phyloP scores from a whole-genome alignment of 768 basidiomycete species.

The Auriculariales sp. region DNA sequence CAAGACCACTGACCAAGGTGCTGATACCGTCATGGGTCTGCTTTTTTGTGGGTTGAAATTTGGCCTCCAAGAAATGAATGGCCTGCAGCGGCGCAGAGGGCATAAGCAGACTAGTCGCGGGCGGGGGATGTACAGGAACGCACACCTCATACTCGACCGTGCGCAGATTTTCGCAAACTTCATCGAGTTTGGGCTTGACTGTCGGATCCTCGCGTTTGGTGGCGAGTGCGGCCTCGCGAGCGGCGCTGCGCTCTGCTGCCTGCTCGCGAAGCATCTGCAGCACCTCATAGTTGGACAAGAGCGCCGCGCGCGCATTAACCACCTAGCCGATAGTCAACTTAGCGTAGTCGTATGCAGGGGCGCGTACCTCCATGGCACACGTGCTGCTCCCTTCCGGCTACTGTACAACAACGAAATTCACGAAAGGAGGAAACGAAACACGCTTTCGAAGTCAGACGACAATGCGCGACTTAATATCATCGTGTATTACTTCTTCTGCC shows the following conservation, averaged over 20 bases:
- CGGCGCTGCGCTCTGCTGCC: slow-evolving; percentile 55
- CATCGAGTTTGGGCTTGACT: slow-evolving; percentile 23
- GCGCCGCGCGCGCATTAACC: slow-evolving; percentile 54
- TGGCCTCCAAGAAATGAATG: slow-evolving; percentile 68
- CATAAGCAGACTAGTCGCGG: slow-evolving; percentile 1
- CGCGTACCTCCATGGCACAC: no score
- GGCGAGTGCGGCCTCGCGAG: slow-evolving; percentile 53
- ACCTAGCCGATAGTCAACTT: no score
- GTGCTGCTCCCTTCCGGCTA: no score
- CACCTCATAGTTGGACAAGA: slow-evolving; percentile 84
- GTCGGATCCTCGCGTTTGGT: slow-evolving; percentile 67
- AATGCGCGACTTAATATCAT: no score
- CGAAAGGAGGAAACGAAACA: no score
- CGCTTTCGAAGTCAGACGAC: no score
- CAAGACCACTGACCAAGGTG: slow-evolving; percentile 50
- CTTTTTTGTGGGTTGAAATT: slow-evolving; percentile 48
- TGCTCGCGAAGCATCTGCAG: slow-evolving; percentile 61
- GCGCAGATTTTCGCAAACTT: slow-evolving; percentile 65
- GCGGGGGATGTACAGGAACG: neutral
- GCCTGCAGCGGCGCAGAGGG: slow-evolving; percentile 37
- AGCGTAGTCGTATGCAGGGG: no score
- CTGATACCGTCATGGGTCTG: slow-evolving; percentile 56
- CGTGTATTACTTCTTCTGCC: slow-evolving; percentile 50
- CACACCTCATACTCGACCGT: slow-evolving; percentile 76
- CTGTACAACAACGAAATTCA: no score